These are phyloP conservation scores for Penicillium sp. DNA, from an alignment of 2,329 filamentous ascomycete species.

Conservation along the genomic window DNA sequence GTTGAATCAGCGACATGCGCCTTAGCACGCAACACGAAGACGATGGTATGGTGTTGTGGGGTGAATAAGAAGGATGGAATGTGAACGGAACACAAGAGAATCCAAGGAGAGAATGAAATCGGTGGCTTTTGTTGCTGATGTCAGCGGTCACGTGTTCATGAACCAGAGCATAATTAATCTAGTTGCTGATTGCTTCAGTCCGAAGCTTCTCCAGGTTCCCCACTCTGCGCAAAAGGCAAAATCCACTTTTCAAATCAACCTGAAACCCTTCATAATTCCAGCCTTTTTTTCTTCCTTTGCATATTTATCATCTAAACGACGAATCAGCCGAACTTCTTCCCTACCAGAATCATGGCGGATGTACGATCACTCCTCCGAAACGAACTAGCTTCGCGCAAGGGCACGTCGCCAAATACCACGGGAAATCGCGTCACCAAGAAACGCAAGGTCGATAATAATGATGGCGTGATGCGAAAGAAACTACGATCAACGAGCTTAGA, in stretches of 20 bases:
- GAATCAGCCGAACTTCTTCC: not conserved
- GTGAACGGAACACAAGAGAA: constrained; percentile 5
- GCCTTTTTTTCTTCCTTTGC: not conserved
- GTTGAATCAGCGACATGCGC: not conserved
- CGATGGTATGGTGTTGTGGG: not conserved
- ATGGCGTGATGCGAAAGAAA: constrained; percentile 45
- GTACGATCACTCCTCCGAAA: constrained; percentile 76
- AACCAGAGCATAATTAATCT: not conserved
- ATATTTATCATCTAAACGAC: not conserved
- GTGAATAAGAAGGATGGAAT: not conserved
- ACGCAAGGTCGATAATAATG: constrained; percentile 52
- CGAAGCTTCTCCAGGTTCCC: constrained; percentile 27
- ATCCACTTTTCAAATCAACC: constrained; percentile 16
- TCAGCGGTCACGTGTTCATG: constrained; percentile 5
- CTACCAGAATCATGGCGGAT: constrained; percentile 63
- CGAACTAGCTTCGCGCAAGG: constrained; percentile 71
- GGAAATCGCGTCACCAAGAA: constrained; percentile 50
- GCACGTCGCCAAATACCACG: constrained; percentile 54
- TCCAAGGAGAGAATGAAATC: constrained; percentile 5
- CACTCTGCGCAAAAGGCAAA: constrained; percentile 20
- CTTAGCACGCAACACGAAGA: not conserved
- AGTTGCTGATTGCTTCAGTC: constrained; percentile 10
- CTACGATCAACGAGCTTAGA: constrained; percentile 37
- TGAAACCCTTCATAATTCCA: constrained; percentile 10
- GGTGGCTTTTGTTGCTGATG: not conserved